Conservation (phyloP, 2,329 filamentous ascomycete genomes). For the Aureobasidium pullulans region DNA sequence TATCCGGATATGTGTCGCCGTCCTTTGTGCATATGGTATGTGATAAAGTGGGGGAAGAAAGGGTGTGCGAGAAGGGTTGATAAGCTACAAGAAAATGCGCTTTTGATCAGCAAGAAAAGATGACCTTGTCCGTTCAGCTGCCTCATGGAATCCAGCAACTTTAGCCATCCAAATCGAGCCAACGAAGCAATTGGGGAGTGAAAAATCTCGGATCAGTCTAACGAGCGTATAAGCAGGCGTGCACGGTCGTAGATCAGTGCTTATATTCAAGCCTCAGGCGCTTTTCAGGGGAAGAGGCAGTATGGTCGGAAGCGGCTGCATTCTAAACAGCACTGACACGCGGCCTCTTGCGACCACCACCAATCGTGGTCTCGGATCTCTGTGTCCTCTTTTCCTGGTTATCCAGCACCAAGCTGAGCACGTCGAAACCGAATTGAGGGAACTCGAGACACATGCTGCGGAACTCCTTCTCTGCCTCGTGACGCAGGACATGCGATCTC, state of each 20-base stretch:
- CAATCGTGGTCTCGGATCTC: slow-evolving; percentile 29
- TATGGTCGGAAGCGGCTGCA: not conserved
- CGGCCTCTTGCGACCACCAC: slow-evolving; percentile 31
- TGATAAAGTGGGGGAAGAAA: not conserved
- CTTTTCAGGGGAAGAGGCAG: not conserved
- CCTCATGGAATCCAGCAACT: not conserved
- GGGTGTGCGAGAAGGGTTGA: not conserved
- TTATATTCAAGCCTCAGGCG: not conserved
- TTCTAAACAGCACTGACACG: slow-evolving; percentile 21
- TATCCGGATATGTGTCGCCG: not conserved
- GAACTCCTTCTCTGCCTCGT: slow-evolving; percentile 84
- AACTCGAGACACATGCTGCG: slow-evolving; percentile 76
- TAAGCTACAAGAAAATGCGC: not conserved
- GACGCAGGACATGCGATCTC: slow-evolving; percentile 68
- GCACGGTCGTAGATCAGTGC: not conserved
- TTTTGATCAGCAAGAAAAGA: not conserved
- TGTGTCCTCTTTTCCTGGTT: slow-evolving; percentile 40
- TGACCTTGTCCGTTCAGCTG: not conserved
- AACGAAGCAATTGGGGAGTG: not conserved
- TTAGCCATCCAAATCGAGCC: not conserved
- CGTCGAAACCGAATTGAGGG: slow-evolving; percentile 88
- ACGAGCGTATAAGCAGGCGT: not conserved
- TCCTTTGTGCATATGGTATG: not conserved
- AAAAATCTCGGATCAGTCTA: accelerated
- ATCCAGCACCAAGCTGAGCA: slow-evolving; percentile 60